Evolutionary conservation across 2,329 filamentous ascomycete genomes (phyloP).

Genomic region (Sarocladiaceae sp.): DNA sequence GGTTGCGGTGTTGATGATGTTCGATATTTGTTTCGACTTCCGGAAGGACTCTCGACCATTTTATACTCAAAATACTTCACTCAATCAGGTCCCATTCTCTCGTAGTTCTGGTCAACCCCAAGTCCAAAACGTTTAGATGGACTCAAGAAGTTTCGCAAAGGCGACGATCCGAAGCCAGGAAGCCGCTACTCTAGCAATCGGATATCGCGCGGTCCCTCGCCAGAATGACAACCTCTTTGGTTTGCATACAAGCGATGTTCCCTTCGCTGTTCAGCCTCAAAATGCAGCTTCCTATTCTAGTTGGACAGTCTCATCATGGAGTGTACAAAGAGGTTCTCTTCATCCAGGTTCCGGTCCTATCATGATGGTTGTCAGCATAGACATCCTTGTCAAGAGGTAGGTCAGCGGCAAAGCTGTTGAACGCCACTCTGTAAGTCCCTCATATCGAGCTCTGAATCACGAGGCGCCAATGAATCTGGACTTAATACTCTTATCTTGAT

Average conservation of each 20-base stretch:
- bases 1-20: background rate
- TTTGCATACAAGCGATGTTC: background rate
- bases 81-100: no score
- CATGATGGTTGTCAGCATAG: background rate
- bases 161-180: background rate
- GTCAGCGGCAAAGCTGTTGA: no score
- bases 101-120: no score
- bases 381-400: no score
- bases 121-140: no score
- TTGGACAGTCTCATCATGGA: background rate
- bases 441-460: no score
- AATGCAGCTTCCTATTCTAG: constrained; percentile 1
- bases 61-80: no score
- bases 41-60: background rate
- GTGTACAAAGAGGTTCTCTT: constrained; percentile 7
- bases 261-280: background rate
- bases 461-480: no score
- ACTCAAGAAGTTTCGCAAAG: no score
- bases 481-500: no score
- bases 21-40: background rate
- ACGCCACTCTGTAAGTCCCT: no score
- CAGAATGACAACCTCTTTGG: background rate
- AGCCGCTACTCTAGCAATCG: background rate
- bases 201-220: background rate
- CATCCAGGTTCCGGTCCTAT: no score